Evolutionary conservation across 257 asterid species (phyloP), one percentile per base, ranked within the genome.

Genomic region (Penstemon eatonii): DNA sequence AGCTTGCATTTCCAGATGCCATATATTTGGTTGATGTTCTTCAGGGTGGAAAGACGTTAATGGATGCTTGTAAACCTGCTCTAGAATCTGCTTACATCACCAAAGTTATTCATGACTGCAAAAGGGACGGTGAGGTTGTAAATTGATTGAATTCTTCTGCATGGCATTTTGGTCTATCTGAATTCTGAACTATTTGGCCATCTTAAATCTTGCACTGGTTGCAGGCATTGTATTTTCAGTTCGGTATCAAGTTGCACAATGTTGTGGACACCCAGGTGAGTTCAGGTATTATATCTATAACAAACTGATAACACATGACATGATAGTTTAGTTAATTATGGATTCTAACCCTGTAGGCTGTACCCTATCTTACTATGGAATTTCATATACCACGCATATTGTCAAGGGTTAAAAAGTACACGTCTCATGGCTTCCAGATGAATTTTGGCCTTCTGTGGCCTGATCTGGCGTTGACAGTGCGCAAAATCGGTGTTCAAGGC

Each of bases 71-170:
- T 76, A 88, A 93, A 92, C 96, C 97, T 79, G 97, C 96, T 75
- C 96, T 93, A 13, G 99, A 93, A 87, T 88, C 97, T 66, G 80
- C 73, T 67, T 84, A 85, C 87, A 73, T 90, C 90, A 93, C 96
- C 13, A 93, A 93, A 89, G 97, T 90, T 50, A 93, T 90, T 78
- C 99, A 93, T 60, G 99, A 93, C 77, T 93, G 97, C 92, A 93
- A 93, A 84, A 85, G 97, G 70, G 99, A 93, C 83, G 87, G 99
- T 72, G 99, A 93, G 99, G 99, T 93, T 86, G 80, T 87, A 82
- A 77, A 75, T 65, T 78, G 68, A 77, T 68, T 25, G 33, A 25
- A 61, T 68, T 76, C 68, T 64, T 63, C 78, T 74, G 40, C 70
- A 62, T 77, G 59, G 63, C 68, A 40, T 63, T 60, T 49, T 69